Conservation (phyloP, 345 rosid species). For the Populus deltoides region DNA sequence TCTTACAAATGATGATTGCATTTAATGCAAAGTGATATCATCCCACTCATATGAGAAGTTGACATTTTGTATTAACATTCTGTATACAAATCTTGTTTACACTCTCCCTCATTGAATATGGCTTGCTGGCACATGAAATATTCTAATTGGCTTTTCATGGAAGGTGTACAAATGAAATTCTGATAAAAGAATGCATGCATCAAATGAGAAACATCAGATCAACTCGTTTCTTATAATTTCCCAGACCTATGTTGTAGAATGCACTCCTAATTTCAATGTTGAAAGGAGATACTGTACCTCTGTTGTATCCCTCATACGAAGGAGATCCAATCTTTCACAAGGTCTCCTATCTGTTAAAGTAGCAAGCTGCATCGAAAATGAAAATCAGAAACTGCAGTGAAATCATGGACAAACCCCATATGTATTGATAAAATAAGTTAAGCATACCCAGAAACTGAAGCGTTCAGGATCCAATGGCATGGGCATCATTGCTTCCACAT, state of each 20-base stretch:
- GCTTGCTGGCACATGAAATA: too few species aligned
- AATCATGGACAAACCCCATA: not conserved
- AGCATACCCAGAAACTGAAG: constrained; percentile 91
- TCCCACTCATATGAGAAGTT: too few species aligned
- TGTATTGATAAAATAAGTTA: constrained; percentile 1
- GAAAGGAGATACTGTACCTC: constrained; percentile 53
- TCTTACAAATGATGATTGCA: too few species aligned
- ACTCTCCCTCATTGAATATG: too few species aligned
- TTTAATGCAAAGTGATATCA: too few species aligned
- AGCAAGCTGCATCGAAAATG: constrained; percentile 60
- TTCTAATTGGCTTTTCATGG: not conserved
- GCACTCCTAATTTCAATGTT: not conserved
- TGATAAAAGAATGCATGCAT: not conserved
- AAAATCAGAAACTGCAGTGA: constrained; percentile 6
- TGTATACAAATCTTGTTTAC: too few species aligned
- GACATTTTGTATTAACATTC: too few species aligned
- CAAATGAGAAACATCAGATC: not conserved
- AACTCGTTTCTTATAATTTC: not conserved
- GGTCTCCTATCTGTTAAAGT: constrained; percentile 75
- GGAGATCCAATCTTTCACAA: constrained; percentile 77
- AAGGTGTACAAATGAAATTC: not conserved
- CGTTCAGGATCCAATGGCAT: constrained; percentile 69
- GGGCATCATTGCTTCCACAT: constrained; percentile 81
- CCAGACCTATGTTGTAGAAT: not conserved
- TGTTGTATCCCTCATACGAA: constrained; percentile 68